Evolutionary conservation across 108 stramenopile genomes (phyloP), one percentile per base, ranked within the genome.

Genomic region (Nitzschia palea): DNA sequence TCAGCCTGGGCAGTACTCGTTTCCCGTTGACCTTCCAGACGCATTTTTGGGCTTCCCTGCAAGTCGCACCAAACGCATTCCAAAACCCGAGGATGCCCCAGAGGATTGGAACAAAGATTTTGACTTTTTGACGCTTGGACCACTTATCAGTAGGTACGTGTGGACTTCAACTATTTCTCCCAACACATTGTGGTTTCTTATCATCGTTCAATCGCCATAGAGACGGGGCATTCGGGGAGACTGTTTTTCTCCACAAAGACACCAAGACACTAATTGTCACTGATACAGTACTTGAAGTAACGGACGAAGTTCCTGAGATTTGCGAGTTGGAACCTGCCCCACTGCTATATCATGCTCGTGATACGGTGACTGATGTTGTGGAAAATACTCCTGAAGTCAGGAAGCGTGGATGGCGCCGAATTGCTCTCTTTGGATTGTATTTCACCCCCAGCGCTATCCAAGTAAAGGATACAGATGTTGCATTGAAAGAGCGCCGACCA

Each of bases 401-500:
- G 36, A 37, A 76, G 26, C 83, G 85, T 69, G 96, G 96, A 33
- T 97, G 96, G 96, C 70, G 94, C 48, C 74, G 93, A 10, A 90
- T 96, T 81, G 77, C 79, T 0, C 92, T 89, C 65, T 97, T 97
- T 68, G 95, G 91, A 17, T 72, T 95, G n/a, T 86, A 90, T 8
- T 97, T 97, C 73, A 90, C 89, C 59, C 95, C 96, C 8, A 86
- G 91, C 15, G 84, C 90, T 54, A 92, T 97, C 54, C 79, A 84
- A 17, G 93, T 96, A 25, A 70, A 74, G 17, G 63, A 80, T 44
- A 28, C 85, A 8, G 48, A 62, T 1, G 45, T 83, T 27, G 93
- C 88, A 0, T 48, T 88, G 9, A 29, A 17, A 8, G 82, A 90
- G 58, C 31, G 64, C 2, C 27, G 69, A 10, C 71, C 88, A 25